Evolutionary conservation across 1,139 yeast species (phyloP), one percentile per base, ranked within the genome.

Genomic region (Ogataea hybrid): DNA sequence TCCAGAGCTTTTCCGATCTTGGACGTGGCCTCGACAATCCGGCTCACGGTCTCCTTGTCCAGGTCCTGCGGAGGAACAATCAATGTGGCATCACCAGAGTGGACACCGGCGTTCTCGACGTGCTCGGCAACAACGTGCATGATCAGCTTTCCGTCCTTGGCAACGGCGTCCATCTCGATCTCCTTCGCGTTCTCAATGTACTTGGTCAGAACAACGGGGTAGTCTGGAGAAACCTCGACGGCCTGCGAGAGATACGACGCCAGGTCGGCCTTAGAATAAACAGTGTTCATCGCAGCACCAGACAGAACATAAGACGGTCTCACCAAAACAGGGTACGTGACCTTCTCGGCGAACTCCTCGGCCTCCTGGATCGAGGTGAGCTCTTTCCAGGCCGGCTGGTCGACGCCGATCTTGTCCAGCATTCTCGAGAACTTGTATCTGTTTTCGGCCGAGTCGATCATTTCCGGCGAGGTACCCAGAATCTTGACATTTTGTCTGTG

Each of bases 351-450:
- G 64, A 92, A 92, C 40, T 71, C 81, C 67, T 88, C 95, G 44
- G 98, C 98, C 65, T 92, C 98, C 35, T 77, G 92, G 49, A 89
- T 75, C 18, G 97, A 87, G 30, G 97, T 89, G 59, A 92, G 80
- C 70, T 92, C 98, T 68, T 90, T 92, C 98, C 98, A 92, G 37
- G 97, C 97, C 41, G 98, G 98, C 70, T 92, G 98, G 69, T 92
- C 98, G 53, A 92, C 97, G 44, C 95, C 97, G 59, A 92, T 92
- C 58, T 80, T 80, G 68, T 92, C 98, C 72, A 92, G 77, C 94
- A 92, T 90, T 71, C 97, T 86, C 39, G 97, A 88, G 73, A 92
- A 92, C 72, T 92, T 94, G 77, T 89, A 90, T 71, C 98, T 81
- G 69, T 92, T 90, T 73, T 92, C 98, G 52, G 98, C 98, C 52